Base-by-base conservation (phyloP, 306 rosid species). In the Castanea mollissima region DNA sequence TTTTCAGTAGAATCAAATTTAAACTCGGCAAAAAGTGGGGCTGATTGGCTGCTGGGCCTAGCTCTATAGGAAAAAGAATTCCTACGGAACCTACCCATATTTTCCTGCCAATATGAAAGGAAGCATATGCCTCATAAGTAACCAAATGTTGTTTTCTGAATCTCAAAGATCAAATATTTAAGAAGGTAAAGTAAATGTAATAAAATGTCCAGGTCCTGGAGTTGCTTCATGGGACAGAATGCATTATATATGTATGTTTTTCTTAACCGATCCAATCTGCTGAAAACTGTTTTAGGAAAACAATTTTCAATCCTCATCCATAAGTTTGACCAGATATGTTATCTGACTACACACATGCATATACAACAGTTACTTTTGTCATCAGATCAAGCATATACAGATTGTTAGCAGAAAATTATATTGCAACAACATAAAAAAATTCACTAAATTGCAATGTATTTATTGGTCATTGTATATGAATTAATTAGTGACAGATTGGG, bases 1-100 rank as follows among this genome's bases (percentile, higher is more conserved):
- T 87, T 93, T 83, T 91, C 99, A 56, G 84, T 83, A 25, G 83
- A 71, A 82, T 89, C 97, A 38, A 86, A 86, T 74, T 84, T 87
- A 78, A 76, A 83, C 62, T 90, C 97, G 4, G 91, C 76, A 82
- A 89, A 90, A 76, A 96, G 96, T 58, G 99, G 99, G 78, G 99
- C 98, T 20, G 99, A 96, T 84, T 93, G 98, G 89, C 93, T 93
- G 74, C 74, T 89, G 8, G 85, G 7, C 79, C 86, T 81, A 55
- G 82, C 83, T 46, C 6, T 87, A 46, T 82, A 87, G 59, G 92
- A 87, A 87, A 88, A 80, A 23, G 88, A 83, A 84, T 85, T 89
- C 83, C 79, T 82, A 49, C 6, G 85, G 71, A 80, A 76, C 83
- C 88, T 90, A 70, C 83, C 81, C 5, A 91, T 60, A 78, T 91